Base-by-base conservation (phyloP, 1,284 basidiomycete species). In the Ganoderma lingzhi region DNA sequence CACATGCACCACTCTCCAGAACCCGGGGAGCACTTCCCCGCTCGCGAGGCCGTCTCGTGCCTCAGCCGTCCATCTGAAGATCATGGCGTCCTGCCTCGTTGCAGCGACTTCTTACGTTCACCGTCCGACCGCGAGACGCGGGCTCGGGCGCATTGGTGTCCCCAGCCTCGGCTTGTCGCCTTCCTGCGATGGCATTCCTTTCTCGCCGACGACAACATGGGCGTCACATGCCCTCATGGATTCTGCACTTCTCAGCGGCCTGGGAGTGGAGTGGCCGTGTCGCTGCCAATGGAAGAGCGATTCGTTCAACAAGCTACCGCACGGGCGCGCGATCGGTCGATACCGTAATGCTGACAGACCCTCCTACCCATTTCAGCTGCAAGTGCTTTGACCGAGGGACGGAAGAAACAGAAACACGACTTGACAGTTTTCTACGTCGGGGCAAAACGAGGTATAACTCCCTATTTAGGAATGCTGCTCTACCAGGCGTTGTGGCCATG, bases 1-100 rank as follows among this genome's bases (percentile, higher is more conserved):
- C 71, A 72, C 67, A 69, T 72, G 71, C 62, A 61, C 68, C 62
- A 70, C 67, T 58, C 69, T 69, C 67, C 69, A 51, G 53, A 23
- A n/a, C 61, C 15, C 32, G 42, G 69, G 71, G 53, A 35, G 44
- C 32, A 60, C 17, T 51, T 53, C 55, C 39, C 37, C 39, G n/a
- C 59, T 42, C 59, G 39, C 53, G 51, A 62, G 53, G 30, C 53
- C 23, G 60, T 44, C 35, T 30, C 64, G 53, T 42, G 37, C 63
- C 71, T 64, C 39, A 35, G 41, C 35, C 53, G 45, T 53, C 62
- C 53, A 41, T 61, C 59, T 48, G 66, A 66, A 66, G 62, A 62
- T 64, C 70, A 61, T 53, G n/a, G n/a, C 39, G 23, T 61, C 58
- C 51, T 14, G 66, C 66, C 68, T 66, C 64, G 64, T 63, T 65